Evolutionary conservation across 2,329 filamentous ascomycete species (phyloP), one percentile per base, ranked within the genome.

Genomic region (Cercospora zeae-maydis): DNA sequence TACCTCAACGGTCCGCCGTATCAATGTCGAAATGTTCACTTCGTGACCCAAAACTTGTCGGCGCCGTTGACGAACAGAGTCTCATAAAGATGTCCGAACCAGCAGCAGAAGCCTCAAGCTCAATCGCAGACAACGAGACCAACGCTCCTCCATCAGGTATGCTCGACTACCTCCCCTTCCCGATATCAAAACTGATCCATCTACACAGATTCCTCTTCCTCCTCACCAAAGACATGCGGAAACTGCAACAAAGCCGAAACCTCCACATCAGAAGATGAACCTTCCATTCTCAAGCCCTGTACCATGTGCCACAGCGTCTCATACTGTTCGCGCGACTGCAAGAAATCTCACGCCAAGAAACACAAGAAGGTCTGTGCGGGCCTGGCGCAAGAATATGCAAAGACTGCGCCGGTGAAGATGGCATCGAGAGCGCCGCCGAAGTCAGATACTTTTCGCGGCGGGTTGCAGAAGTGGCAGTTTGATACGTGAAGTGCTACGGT

Each of bases 261-360:
- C 7, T 63, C 61, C 6, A 49, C 64, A n/a, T 59, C 65, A 33
- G 59, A 62, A 36, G 59, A 59, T 21, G 42, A 59, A 1, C 30
- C 56, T 14, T 11, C 21, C 1, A 60, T 60, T 8, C 69, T 78
- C 34, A 78, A 76, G 62, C 70, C 75, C 49, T 78, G 77, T 67
- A 72, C 70, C 16, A 75, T 75, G 60, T 78, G 77, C 65, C 75
- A 78, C 62, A 76, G 72, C 58, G 72, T 75, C 13, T 59, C 64
- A 6, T 78, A 78, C 67, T 78, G 77, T 68, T 74, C 70, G 7
- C 75, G 77, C 21, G 75, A 78, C 31, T 78, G 76, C 69, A 76
- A 76, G 61, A 78, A 78, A 65, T 73, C 74, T 21, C 67, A 74
- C 36, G 70, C 73, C 65, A 78, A 78, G 61, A 65, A 71, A 45